Base-by-base conservation (phyloP, 2,329 filamentous ascomycete genomes). In the Curvularia lunata region DNA sequence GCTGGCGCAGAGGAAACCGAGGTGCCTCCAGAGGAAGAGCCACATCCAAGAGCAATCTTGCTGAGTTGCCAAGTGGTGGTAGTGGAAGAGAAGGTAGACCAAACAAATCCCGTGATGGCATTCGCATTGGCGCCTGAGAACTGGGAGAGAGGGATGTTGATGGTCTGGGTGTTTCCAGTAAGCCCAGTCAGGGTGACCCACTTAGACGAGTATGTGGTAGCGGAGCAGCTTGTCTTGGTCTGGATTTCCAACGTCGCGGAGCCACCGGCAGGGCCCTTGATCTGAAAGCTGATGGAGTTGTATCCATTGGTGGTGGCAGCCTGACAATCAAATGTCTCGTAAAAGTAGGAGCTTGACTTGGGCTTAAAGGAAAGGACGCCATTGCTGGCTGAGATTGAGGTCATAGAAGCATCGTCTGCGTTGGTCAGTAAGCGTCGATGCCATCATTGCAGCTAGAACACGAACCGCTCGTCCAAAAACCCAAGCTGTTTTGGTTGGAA, bases 351-450 rank as follows among this genome's bases (percentile, higher is more conserved):
- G 25, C 63, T 66, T 16, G 75, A 65, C 59, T 79, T 81, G 30
- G 82, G 81, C n/a, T 78, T 81, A 71, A 86, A 83, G 7, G 78
- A 79, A 21, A 85, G 77, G 28, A 81, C 78, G 46, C 80, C 80
- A 13, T 73, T 73, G 13, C 74, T 73, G 32, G 75, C 79, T 43
- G 74, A 75, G 68, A 81, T 68, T 67, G 79, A 70, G 61, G 73
- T 74, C 76, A 83, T 84, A 56, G 78, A 76, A 13, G 74, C 79
- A 73, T 85, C 83, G 62, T 85, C 83, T 84, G 59, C 1, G 32
- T 5, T 13, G 19, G 50, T 71, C 47, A 70, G 67, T 10, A 19
- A n/a, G 28, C 6, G 2, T 9, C 5, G 13, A 28, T 3, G 28
- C 23, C 13, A 4, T 3, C 1, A n/a, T 19, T n/a, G 3, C 7